A percentile compares a stretch with the other conserved stretches of the same genome.
These are phyloP conservation scores for Globisporangium uncinulatum DNA, from an alignment of 352 stramenopile genomes.

Conservation along the genomic window DNA sequence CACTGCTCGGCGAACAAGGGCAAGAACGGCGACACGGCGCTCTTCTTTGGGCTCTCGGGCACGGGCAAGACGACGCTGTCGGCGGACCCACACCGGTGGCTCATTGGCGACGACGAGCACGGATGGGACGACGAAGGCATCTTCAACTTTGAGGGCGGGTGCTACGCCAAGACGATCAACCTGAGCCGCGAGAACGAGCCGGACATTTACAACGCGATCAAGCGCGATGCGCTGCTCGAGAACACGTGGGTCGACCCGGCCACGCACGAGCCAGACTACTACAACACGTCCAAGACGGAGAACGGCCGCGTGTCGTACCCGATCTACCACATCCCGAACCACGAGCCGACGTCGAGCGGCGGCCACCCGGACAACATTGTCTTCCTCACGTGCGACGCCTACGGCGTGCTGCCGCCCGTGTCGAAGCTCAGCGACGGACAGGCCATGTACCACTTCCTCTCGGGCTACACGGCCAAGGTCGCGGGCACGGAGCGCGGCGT, in stretches of 20 bases:
- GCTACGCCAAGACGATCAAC: conserved; percentile 99
- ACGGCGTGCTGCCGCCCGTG: conserved; percentile 96
- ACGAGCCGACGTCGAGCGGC: conserved; percentile 83
- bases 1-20: conserved; percentile 98
- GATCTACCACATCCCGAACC: conserved; percentile 98
- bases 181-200: conserved; percentile 94
- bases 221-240: conserved; percentile 95
- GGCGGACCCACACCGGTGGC: conserved; percentile 81
- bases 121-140: conserved; percentile 97
- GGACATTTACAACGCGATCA: conserved; percentile 98
- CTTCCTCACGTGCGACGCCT: conserved; percentile 98
- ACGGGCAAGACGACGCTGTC: conserved; percentile 91
- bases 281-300: conserved; percentile 95
- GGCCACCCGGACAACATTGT: conserved; percentile 96
- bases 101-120: conserved; percentile 91
- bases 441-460: conserved; percentile 99
- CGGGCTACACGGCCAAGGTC: conserved; percentile 98
- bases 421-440: conserved; percentile 91
- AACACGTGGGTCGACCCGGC: conserved; percentile 89
- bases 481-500: conserved; percentile 97
- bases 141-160: conserved; percentile 99
- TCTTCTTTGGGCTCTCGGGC: conserved; percentile 96
- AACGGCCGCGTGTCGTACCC: conserved; percentile 99
- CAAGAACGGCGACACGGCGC: conserved; percentile 93
- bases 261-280: conserved; percentile 91